Percentiles rank a stretch among this genome's conserved stretches.
Conservation (phyloP, 2,329 filamentous ascomycete species). For the Kalmusia sp. region DNA sequence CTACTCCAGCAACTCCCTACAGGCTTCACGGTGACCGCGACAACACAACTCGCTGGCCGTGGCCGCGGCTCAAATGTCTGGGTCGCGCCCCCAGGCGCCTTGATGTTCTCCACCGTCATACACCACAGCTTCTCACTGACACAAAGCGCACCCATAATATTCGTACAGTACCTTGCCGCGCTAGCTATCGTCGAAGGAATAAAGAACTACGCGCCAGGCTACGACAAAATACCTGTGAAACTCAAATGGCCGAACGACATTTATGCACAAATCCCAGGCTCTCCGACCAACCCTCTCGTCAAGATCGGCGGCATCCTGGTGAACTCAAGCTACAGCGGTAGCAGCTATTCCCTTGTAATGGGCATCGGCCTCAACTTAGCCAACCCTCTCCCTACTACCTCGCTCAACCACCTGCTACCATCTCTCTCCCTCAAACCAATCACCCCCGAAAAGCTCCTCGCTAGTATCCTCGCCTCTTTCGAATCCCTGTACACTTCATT, state of each 20-base stretch:
- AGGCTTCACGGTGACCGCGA: constrained; percentile 88
- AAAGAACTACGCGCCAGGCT: constrained; percentile 78
- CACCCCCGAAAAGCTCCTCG: constrained; percentile 79
- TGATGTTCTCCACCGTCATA: constrained; percentile 89
- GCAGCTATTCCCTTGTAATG: constrained; percentile 82
- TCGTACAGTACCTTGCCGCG: constrained; percentile 91
- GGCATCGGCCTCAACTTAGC: constrained; percentile 84
- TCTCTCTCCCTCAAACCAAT: constrained; percentile 59
- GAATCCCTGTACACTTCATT: constrained; percentile 81
- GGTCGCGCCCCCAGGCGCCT: constrained; percentile 84
- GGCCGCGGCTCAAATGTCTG: constrained; percentile 93
- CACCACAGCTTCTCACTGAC: constrained; percentile 80
- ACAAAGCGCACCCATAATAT: constrained; percentile 79
- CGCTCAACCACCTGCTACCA: constrained; percentile 74
- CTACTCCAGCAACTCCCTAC: constrained; percentile 78
- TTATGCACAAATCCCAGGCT: constrained; percentile 55
- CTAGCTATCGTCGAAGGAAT: constrained; percentile 87
- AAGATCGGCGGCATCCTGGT: constrained; percentile 95
- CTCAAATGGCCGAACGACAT: constrained; percentile 99
- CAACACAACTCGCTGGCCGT: constrained; percentile 84
- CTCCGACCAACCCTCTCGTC: constrained; percentile 66
- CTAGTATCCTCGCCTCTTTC: constrained; percentile 78
- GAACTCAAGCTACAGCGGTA: constrained; percentile 80
- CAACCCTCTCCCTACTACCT: constrained; percentile 86
- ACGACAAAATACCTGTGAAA: constrained; percentile 77